Base-by-base conservation (phyloP, 352 stramenopile genomes). In the Phytopythium mirpurense region DNA sequence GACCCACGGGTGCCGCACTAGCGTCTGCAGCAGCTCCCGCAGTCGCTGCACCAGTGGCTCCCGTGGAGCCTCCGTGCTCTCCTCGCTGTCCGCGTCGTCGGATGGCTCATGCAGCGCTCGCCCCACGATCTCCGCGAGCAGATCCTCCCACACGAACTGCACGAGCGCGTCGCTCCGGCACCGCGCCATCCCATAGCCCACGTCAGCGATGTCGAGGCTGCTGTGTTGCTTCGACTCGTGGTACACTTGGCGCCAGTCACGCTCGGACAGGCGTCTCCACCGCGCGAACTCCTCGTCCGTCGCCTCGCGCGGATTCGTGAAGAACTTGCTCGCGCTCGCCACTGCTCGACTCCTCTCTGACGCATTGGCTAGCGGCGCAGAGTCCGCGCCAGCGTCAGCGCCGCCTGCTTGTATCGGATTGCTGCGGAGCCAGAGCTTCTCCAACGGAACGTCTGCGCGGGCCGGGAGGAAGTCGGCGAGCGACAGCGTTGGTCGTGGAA, bases 61-160 rank as follows among this genome's bases (percentile, higher is more conserved):
- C 3, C 16, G 1, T 9, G n/a, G 26, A 7, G 1, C 27, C 5
- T 11, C 10, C 1, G 27, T 8, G 9, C 44, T 51, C 16, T 51
- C 44, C 15, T 34, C 24, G 21, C 2, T 51, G 46, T n/a, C n/a
- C 19, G 24, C 40, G 19, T 19, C 47, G 49, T 23, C 53, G 56
- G 27, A 31, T 10, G 32, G 8, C 2, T 4, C 31, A 19, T 43
- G 16, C 27, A 54, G 16, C 9, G 50, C 29, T 2, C 37, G 36
- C 14, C 44, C 29, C 16, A 90, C 29, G 0, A 84, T 52, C 12
- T 55, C 21, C 0, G 72, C 34, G 1, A 90, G 58, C 27, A 90
- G 51, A 38, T 73, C 54, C 34, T 69, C 56, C 79, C 79, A 90
- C 11, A 85, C 63, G 37, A 90, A 86, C 4, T 34, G 36, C 2